phyloP scores from a whole-genome alignment of 2,329 filamentous ascomycete genomes.

The Alternaria brassicae region DNA sequence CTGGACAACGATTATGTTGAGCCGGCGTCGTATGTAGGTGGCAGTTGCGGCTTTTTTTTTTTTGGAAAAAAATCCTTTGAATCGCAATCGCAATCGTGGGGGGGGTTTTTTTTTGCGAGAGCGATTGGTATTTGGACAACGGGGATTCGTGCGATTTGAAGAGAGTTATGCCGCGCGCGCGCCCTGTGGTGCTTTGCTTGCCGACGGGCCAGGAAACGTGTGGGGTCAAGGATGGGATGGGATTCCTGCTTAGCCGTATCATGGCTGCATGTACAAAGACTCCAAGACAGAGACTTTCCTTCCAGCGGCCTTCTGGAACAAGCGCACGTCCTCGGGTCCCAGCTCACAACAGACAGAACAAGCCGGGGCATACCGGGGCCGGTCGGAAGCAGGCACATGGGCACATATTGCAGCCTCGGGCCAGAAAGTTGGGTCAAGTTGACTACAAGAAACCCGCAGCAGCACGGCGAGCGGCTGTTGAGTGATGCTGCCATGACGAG shows the following conservation, averaged over 20 bases:
- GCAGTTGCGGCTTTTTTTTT: slow-evolving; percentile 36
- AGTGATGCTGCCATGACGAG: slow-evolving; percentile 36
- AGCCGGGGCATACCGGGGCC: slow-evolving; percentile 14
- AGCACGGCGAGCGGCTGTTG: slow-evolving; percentile 25
- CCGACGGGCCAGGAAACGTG: slow-evolving; percentile 21
- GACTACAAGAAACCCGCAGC: too few relatives aligned
- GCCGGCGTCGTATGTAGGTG: slow-evolving; percentile 48
- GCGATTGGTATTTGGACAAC: slow-evolving; percentile 21
- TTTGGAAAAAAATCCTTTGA: too few relatives aligned
- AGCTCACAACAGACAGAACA: slow-evolving; percentile 1
- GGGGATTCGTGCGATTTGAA: slow-evolving; percentile 21
- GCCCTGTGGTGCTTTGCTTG: slow-evolving; percentile 8
- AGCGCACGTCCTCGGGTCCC: slow-evolving; percentile 9
- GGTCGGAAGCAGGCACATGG: slow-evolving; percentile 6
- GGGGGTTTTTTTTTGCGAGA: too few relatives aligned
- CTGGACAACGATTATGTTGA: slow-evolving; percentile 31
- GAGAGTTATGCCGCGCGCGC: slow-evolving; percentile 3
- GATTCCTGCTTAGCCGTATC: slow-evolving; percentile 13
- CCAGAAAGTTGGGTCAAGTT: too few relatives aligned
- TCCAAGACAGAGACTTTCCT: not conserved
- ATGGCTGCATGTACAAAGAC: too few relatives aligned
- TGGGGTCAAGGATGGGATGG: slow-evolving; percentile 29
- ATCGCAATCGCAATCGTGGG: slow-evolving; percentile 38
- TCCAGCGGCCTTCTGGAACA: slow-evolving; percentile 13
- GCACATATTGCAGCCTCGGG: too few relatives aligned